Evolutionary conservation across 2,329 filamentous ascomycete species (phyloP), one percentile per base, ranked within the genome.

Genomic region (Hymenoscyphus scutula): DNA sequence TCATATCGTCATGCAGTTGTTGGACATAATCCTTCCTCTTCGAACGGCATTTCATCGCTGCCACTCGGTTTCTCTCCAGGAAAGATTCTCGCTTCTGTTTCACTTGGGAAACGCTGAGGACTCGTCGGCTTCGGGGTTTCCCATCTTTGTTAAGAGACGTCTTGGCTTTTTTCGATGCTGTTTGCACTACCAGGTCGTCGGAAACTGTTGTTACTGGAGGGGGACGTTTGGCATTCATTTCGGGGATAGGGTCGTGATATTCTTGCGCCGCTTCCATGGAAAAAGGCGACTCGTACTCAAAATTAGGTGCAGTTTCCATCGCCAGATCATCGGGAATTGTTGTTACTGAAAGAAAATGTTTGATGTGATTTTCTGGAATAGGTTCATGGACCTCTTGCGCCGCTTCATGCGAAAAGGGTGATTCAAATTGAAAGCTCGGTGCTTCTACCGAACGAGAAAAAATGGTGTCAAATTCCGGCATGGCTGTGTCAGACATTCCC

Each of bases 41-140:
- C 13, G 19, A 48, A 1, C 45, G 45, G 8, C 45, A 48, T 48
- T 48, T 48, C 45, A 48, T 48, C 3, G 45, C 45, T 23, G 45
- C 45, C 8, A 48, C 45, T 23, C 45, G 19, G 23, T 48, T 48
- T 5, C 45, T 19, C 8, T 48, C 45, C 45, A 48, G 19, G 23
- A 48, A 48, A 13, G 45, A 48, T 48, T 48, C 45, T 13, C 45
- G 45, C 23, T 48, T 48, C 23, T 48, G 45, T 48, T 48, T 48
- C 45, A 48, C 19, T 8, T 48, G 45, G 13, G 45, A 25, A 13
- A 25, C 45, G 10, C 19, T 48, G 19, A 48, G 45, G 15, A 19
- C 45, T 25, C 45, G 19, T 48, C 45, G 45, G 10, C 10, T 23
- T 25, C 45, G 45, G 7, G 45, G 19, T 25, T 48, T 48, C 45